phyloP scores from a whole-genome alignment of 257 asterid genomes.

The Perilla frutescens region DNA sequence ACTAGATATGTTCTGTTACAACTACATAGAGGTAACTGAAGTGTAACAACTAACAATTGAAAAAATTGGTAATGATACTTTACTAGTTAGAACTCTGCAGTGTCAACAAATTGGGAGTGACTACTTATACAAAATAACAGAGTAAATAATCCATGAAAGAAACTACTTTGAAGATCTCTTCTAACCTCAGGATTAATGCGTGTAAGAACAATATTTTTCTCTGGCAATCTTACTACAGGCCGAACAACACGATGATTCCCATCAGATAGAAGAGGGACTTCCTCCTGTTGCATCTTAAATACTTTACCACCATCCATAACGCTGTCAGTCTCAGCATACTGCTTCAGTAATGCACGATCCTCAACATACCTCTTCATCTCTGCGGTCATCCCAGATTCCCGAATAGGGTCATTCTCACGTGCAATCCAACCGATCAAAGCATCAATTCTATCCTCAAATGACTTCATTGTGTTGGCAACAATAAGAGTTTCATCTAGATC shows the following conservation, averaged over 20 bases:
- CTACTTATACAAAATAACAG: constrained; percentile 29
- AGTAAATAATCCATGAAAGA: constrained; percentile 25
- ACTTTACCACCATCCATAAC: constrained; percentile 80
- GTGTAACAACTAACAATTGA: background rate
- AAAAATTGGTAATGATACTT: constrained; percentile 1
- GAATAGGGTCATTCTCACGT: constrained; percentile 76
- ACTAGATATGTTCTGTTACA: constrained; percentile 1
- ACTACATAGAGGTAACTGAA: background rate
- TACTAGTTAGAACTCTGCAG: background rate
- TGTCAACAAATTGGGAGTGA: constrained; percentile 30
- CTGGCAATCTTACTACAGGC: constrained; percentile 88
- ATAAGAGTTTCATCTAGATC: constrained; percentile 97
- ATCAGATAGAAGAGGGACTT: constrained; percentile 71
- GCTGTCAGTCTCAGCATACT: constrained; percentile 81
- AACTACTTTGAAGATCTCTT: constrained; percentile 30
- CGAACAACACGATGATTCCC: constrained; percentile 72
- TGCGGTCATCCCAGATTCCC: constrained; percentile 85
- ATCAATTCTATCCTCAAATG: constrained; percentile 95
- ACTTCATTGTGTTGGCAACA: constrained; percentile 99
- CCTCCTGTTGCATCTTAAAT: constrained; percentile 73
- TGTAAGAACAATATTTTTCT: constrained; percentile 86
- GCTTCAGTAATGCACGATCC: constrained; percentile 86
- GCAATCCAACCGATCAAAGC: constrained; percentile 68
- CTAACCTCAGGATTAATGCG: constrained; percentile 98
- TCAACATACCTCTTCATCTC: constrained; percentile 93